Base-by-base conservation (phyloP, 257 asterid genomes). In the Paraleonurus japonicus region DNA sequence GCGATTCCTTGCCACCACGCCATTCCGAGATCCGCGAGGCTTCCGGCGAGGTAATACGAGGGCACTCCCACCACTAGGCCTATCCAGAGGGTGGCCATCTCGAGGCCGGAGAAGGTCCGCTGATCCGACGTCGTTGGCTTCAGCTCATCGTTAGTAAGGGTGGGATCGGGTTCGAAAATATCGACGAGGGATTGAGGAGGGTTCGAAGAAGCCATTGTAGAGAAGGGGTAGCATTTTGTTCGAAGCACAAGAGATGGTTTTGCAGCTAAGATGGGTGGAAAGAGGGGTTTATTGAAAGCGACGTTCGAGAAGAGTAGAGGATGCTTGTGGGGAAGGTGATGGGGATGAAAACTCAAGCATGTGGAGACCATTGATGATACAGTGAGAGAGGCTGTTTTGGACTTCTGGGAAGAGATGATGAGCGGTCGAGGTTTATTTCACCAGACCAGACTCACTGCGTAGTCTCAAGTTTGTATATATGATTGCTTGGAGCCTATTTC, bases 1-100 rank as follows among this genome's bases (percentile, higher is more conserved):
- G 96, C 91, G 54, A 94, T 85, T 0, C 98, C 96, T 59, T 94
- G 98, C 98, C 98, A 94, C 98, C 98, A 94, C 0, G 97, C 82
- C 98, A 94, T 94, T 7, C 97, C 98, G 7, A 91, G 89, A 69
- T 94, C 98, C 7, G 91, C 97, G 3, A 91, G 86, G 71, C 97
- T 91, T 16, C 97, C 98, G 17, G 98, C 98, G 28, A 94, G 85
- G 80, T 94, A 94, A 33, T 91, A 94, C 1, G 96, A 5, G 0
- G 97, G 98, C 5, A 94, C 98, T 1, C 96, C 94, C 23, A 94
- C 97, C 37, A 94, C 98, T 3, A 94, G 86, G 1, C 92, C 96
- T 4, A 91, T 69, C 98, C 98, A 94, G 35, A 94, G 48, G 55
- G 83, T 78, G 61, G 96, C 92, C 96, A 94, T 87, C 70, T 94